Evolutionary conservation across 495 filamentous ascomycete species (phyloP), one percentile per base, ranked within the genome.

Genomic region (Daldinia decipiens): DNA sequence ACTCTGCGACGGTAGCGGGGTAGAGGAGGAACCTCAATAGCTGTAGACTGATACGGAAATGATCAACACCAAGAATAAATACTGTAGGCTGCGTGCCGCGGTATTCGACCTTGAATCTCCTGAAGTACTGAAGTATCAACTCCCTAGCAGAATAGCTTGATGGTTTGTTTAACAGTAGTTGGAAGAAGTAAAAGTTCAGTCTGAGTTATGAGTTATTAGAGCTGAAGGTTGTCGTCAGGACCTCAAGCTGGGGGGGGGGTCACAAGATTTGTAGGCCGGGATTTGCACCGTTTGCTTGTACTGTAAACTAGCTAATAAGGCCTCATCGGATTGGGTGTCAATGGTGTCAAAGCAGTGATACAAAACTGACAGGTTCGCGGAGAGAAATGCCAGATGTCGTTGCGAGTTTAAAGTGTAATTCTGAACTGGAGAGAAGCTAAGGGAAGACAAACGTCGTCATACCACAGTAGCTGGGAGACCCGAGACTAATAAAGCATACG

Each of bases 371-470:
- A 62, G 65, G 68, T 67, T 55, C 56, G 61, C 36, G 38, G 66
- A 52, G 31, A 58, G 36, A 34, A 61, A 61, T 65, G 60, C 58
- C 51, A 73, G 73, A 73, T 70, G 51, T 75, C 55, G 66, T 67
- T 47, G 59, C 50, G 50, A 68, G 43, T 61, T 51, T 32, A 52
- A 62, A 56, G 40, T 36, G 64, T 56, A 67, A 60, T 65, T 55
- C 36, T 65, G 47, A 36, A 66, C 39, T 66, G 26, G 65, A 51
- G 24, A 67, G 72, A 68, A 70, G 70, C 59, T 70, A 66, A 52
- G 65, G 64, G 67, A 67, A 69, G 77, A 79, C 79, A 78, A 82
- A 82, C 81, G 76, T 81, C 79, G 78, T 83, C 80, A 82, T 82
- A 79, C 78, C 71, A 80, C 80, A 81, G 76, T 39, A 69, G 43